Evolutionary conservation across 2,329 filamentous ascomycete species (phyloP).

Genomic region (Colletotrichum sp.): DNA sequence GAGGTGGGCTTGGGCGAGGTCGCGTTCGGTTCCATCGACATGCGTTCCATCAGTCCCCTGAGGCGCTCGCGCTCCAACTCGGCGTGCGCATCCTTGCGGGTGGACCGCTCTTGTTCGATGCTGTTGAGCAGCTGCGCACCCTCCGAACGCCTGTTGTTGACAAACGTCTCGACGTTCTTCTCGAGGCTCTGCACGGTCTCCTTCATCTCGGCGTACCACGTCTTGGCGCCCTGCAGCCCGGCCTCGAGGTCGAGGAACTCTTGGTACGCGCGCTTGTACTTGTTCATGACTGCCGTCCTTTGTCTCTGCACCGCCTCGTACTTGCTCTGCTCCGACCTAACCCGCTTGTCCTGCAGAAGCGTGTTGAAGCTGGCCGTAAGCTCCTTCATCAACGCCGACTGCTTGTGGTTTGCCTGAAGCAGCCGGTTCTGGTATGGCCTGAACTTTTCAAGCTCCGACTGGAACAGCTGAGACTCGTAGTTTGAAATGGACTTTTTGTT

Average conservation of each 20-base stretch:
- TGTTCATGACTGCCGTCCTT: constrained; percentile 78
- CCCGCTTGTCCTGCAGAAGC: constrained; percentile 90
- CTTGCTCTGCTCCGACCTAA: constrained; percentile 91
- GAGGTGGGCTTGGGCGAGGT: constrained; percentile 39
- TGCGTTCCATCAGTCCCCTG: constrained; percentile 90
- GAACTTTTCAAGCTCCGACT: constrained; percentile 97
- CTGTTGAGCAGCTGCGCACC: constrained; percentile 87
- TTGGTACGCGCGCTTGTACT: constrained; percentile 90
- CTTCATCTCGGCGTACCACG: constrained; percentile 95
- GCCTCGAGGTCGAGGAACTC: constrained; percentile 90
- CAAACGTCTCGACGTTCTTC: constrained; percentile 96
- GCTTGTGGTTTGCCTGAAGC: constrained; percentile 93
- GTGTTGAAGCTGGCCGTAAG: constrained; percentile 86
- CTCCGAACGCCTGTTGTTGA: constrained; percentile 91
- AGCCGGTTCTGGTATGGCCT: constrained; percentile 89
- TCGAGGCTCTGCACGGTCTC: constrained; percentile 90
- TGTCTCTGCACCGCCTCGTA: constrained; percentile 90
- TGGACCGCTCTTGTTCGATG: constrained; percentile 81
- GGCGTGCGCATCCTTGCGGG: constrained; percentile 64
- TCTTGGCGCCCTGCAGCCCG: constrained; percentile 85
- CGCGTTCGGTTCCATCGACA: constrained; percentile 77
- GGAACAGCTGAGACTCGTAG: constrained; percentile 90
- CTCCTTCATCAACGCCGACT: constrained; percentile 93
- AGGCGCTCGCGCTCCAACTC: constrained; percentile 87
- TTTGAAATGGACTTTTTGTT: constrained; percentile 97